A percentile compares a stretch with the other conserved stretches of the same genome.
These are phyloP conservation scores for Endogone sp. DNA, from an alignment of 192 early-diverging fungal species.

Conservation along the genomic window DNA sequence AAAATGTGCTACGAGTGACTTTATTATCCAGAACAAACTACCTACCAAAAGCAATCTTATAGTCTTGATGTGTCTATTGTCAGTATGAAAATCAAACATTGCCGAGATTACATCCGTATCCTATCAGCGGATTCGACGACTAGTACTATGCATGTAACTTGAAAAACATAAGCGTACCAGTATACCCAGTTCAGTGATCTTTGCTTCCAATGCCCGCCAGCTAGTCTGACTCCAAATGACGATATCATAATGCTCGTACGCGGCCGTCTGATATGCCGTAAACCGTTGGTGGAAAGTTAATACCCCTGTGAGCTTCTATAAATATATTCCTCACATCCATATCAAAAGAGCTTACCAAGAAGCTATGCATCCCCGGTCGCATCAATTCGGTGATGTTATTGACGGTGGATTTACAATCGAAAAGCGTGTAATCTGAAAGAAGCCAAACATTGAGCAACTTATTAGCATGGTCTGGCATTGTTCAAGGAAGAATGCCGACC, in stretches of 20 bases:
- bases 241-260: conserved; percentile 68
- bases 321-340: too few species aligned
- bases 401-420: conserved; percentile 66
- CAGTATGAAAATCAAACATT: too few species aligned
- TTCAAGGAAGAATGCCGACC: too few species aligned
- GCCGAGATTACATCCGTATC: too few species aligned
- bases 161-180: conserved; percentile 19
- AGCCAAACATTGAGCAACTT: too few species aligned
- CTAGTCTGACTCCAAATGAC: conserved; percentile 78
- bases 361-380: conserved; percentile 60
- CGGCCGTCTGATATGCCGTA: conserved; percentile 29
- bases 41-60: conserved; percentile 55
- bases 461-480: too few species aligned
- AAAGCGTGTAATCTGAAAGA: conserved; percentile 66
- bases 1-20: neutral
- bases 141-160: too few species aligned
- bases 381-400: conserved; percentile 55
- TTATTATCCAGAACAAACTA: neutral
- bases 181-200: conserved; percentile 69
- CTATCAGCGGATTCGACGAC: too few species aligned
- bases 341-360: conserved; percentile 41
- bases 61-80: conserved; percentile 17
- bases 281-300: neutral
- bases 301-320: too few species aligned
- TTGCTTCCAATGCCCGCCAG: conserved; percentile 69